Evolutionary conservation across 148 eudicot species (phyloP).

Genomic region (Silene uniflora): DNA sequence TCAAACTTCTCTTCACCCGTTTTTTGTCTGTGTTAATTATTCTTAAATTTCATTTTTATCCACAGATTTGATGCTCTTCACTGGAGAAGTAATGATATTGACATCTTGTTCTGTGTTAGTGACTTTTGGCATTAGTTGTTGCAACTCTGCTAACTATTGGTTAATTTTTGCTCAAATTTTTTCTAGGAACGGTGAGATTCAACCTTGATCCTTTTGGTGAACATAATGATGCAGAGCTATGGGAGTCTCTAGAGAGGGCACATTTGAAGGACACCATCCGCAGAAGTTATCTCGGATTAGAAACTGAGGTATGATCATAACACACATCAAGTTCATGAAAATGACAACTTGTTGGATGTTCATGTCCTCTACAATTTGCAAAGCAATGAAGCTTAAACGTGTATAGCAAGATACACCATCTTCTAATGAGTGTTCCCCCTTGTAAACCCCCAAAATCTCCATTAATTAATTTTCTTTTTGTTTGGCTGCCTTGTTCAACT

Average conservation of each 20-base stretch:
- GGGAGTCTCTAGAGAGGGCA: conserved; percentile 94
- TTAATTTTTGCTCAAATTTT: neutral
- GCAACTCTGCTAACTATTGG: neutral
- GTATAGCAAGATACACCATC: too few relatives aligned
- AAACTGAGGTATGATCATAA: conserved; percentile 60
- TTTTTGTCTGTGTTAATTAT: neutral
- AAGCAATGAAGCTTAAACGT: too few relatives aligned
- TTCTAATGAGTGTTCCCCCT: too few relatives aligned
- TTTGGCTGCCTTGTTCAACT: too few relatives aligned
- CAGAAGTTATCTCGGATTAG: conserved; percentile 66
- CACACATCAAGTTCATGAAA: neutral
- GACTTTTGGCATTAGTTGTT: neutral
- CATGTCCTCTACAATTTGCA: too few relatives aligned
- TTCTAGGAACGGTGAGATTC: conserved; percentile 72
- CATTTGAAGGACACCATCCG: conserved; percentile 76
- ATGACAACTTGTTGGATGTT: too few relatives aligned
- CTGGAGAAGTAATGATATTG: neutral
- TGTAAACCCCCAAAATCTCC: too few relatives aligned
- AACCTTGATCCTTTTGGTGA: conserved; percentile 89
- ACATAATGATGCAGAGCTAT: conserved; percentile 80
- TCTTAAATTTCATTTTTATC: too few relatives aligned
- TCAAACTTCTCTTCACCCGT: neutral
- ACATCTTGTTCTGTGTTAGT: neutral
- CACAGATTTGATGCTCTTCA: neutral
- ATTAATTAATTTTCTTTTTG: too few relatives aligned